Conservation (phyloP, 2,329 filamentous ascomycete species). For the Ophiostoma pallidulum region DNA sequence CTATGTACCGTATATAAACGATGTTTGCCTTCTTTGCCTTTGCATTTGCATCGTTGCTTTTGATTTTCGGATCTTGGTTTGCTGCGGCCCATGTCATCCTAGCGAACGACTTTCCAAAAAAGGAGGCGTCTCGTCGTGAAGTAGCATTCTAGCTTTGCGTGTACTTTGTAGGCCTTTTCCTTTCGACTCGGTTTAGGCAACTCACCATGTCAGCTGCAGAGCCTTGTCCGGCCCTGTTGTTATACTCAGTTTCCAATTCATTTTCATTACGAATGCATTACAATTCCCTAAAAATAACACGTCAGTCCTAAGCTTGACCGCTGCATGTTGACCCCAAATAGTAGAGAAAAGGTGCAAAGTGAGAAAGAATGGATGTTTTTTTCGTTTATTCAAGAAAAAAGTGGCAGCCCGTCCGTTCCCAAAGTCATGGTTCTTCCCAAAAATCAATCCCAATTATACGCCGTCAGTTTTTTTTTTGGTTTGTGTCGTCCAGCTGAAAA, state of each 20-base stretch:
- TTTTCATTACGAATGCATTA: no score
- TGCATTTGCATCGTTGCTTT: not conserved
- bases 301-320: not conserved
- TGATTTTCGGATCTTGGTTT: not conserved
- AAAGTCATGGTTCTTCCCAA: not conserved
- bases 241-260: no score
- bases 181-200: no score
- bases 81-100: no score
- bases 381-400: not conserved
- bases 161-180: no score
- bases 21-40: not conserved
- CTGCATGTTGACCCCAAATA: no score
- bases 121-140: no score
- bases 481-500: constrained; percentile 2
- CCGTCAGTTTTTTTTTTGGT: constrained; percentile 6
- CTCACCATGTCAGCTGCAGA: no score
- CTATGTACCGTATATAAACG: constrained; percentile 3
- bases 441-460: constrained; percentile 6
- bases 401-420: no score
- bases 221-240: no score
- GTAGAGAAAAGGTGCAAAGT: not conserved
- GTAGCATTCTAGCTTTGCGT: no score
- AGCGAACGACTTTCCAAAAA: no score
- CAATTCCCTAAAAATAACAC: not conserved
- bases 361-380: not conserved